Evolutionary conservation across 208 protist genomes (phyloP).

Genomic region (Crithidia sp.): DNA sequence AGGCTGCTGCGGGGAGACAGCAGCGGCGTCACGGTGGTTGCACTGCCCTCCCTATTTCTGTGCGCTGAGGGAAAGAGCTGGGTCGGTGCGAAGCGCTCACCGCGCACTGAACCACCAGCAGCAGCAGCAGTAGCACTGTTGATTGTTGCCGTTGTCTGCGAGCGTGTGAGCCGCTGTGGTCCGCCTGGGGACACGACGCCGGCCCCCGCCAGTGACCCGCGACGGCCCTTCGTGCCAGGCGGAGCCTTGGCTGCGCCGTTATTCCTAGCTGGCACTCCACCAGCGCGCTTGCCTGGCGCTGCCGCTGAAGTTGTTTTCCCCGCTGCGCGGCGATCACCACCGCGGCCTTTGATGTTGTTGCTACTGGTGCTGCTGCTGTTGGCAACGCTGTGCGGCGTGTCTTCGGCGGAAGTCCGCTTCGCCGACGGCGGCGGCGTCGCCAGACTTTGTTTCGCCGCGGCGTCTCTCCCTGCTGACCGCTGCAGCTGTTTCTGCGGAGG

Average conservation of each 20-base stretch:
- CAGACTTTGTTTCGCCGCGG: too few species aligned
- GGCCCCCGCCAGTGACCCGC: neutral
- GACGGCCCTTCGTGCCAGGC: neutral
- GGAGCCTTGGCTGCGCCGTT: neutral
- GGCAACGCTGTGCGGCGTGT: slow-evolving; percentile 9
- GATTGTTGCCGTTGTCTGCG: neutral
- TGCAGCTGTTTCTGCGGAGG: neutral
- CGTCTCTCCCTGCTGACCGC: too few species aligned
- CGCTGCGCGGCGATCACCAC: too few species aligned
- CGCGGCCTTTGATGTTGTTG: neutral
- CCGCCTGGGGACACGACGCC: neutral
- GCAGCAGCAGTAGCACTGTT: neutral
- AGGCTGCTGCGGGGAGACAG: slow-evolving; percentile 13
- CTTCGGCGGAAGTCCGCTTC: slow-evolving; percentile 3
- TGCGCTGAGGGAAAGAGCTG: neutral
- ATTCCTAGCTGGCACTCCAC: too few species aligned
- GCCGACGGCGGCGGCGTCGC: neutral
- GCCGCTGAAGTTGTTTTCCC: too few species aligned
- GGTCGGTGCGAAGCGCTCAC: too few species aligned
- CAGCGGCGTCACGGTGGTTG: slow-evolving; percentile 5
- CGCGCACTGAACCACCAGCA: neutral
- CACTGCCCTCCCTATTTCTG: neutral
- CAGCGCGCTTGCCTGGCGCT: neutral
- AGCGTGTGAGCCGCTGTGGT: neutral
- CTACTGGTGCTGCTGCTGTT: slow-evolving; percentile 2